Conservation (phyloP, 192 early-diverging fungal genomes). For the Coemansia guatemalensis region DNA sequence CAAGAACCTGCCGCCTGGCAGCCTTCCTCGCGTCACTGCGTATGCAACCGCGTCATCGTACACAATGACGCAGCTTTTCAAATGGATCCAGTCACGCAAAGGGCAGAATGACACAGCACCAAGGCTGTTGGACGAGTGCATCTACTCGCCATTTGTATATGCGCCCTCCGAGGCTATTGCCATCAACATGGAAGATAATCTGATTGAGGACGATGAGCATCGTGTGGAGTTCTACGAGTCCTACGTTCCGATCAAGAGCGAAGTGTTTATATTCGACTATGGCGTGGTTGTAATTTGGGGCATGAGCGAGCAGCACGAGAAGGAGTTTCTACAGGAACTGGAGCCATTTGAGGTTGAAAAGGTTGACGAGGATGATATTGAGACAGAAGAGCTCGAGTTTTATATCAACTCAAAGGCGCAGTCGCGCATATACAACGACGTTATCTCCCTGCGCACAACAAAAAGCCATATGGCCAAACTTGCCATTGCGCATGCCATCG, state of each 20-base stretch:
- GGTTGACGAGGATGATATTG: conserved; percentile 62
- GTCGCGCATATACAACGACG: conserved; percentile 83
- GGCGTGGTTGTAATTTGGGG: conserved; percentile 97
- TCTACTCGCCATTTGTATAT: conserved; percentile 53
- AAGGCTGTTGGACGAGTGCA: conserved; percentile 80
- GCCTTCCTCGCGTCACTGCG: conserved; percentile 77
- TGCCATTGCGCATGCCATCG: conserved; percentile 93
- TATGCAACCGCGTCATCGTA: conserved; percentile 86
- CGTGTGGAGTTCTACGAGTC: conserved; percentile 38
- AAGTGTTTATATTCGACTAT: conserved; percentile 91
- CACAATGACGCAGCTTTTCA: conserved; percentile 72
- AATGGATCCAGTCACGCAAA: conserved; percentile 70
- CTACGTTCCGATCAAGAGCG: conserved; percentile 57
- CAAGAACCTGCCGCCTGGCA: conserved; percentile 69
- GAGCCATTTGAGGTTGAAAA: conserved; percentile 61
- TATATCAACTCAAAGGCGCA: conserved; percentile 67
- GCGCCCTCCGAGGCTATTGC: conserved; percentile 39
- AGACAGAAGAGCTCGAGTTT: conserved; percentile 80
- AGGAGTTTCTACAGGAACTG: conserved; percentile 70
- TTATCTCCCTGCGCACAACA: conserved; percentile 78
- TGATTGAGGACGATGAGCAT: conserved; percentile 26
- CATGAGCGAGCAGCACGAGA: conserved; percentile 82
- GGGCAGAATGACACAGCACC: conserved; percentile 63
- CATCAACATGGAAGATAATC: conserved; percentile 44
- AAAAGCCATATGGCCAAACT: conserved; percentile 87